Conservation (phyloP, 2,329 filamentous ascomycete species). For the Fusarium solani-melongenae region DNA sequence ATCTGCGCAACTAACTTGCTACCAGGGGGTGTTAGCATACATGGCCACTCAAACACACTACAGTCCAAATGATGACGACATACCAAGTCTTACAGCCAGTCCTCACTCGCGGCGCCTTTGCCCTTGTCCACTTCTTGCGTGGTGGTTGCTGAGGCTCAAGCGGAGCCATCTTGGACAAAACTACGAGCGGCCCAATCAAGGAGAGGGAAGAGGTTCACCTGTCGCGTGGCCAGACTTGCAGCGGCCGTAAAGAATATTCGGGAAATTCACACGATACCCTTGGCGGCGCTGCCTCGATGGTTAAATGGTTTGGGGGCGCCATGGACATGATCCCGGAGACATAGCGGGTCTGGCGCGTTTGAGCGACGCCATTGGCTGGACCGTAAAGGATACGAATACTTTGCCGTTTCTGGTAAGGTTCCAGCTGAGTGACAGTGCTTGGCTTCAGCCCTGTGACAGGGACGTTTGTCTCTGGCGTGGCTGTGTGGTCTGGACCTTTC, state of each 20-base stretch:
- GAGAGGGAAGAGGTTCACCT: neutral
- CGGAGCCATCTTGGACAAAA: neutral
- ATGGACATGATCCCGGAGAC: neutral
- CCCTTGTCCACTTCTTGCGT: constrained; percentile 24
- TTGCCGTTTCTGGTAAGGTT: neutral
- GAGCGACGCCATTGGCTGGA: neutral
- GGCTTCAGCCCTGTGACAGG: neutral
- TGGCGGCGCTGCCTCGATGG: neutral
- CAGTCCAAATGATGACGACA: neutral
- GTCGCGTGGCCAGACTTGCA: neutral
- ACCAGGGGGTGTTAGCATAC: neutral
- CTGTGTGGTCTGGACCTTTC: neutral
- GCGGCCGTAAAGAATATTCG: neutral
- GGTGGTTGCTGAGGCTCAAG: neutral
- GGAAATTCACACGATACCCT: neutral
- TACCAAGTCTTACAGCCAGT: constrained; percentile 32
- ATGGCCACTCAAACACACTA: neutral
- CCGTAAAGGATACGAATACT: neutral
- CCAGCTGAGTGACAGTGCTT: neutral
- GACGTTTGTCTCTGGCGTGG: neutral
- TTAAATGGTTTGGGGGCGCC: neutral
- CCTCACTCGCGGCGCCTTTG: constrained; percentile 19
- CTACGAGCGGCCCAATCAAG: constrained; percentile 1
- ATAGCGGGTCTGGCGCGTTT: neutral
- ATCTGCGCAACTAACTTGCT: constrained; percentile 12